Evolutionary conservation across 2,329 filamentous ascomycete species (phyloP).

Genomic region (Salinomyces thailandicus): DNA sequence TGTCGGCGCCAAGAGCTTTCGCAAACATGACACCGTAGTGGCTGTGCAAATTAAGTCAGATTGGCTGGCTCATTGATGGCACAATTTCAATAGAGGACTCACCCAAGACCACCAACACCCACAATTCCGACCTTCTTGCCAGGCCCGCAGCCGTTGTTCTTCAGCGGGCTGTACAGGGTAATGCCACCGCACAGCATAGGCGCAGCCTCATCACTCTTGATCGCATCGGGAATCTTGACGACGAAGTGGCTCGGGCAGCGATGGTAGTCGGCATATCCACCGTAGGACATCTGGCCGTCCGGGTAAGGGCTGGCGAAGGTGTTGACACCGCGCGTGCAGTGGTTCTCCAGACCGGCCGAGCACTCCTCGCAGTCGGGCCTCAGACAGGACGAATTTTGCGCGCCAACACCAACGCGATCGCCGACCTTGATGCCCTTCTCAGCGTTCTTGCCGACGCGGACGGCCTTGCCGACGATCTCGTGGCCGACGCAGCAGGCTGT

Average conservation of each 20-base stretch:
- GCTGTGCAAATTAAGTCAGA: constrained; percentile 6
- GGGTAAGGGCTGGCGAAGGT: constrained; percentile 25
- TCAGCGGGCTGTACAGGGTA: constrained; percentile 60
- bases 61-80: not conserved
- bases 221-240: constrained; percentile 43
- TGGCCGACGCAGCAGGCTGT: constrained; percentile 22
- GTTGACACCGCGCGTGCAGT: constrained; percentile 21
- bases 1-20: constrained; percentile 57
- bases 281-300: constrained; percentile 43
- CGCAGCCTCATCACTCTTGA: constrained; percentile 44
- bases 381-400: constrained; percentile 40
- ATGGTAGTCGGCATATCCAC: constrained; percentile 49
- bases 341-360: constrained; percentile 43
- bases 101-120: constrained; percentile 45
- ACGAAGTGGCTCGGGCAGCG: constrained; percentile 45
- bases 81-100: too few relatives aligned
- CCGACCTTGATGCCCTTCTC: constrained; percentile 25
- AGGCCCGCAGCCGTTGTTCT: constrained; percentile 55
- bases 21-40: constrained; percentile 65
- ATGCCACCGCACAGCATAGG: constrained; percentile 71
- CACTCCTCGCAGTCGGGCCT: constrained; percentile 44
- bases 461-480: constrained; percentile 27
- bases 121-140: constrained; percentile 63
- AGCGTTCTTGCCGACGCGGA: constrained; percentile 23
- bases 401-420: constrained; percentile 41